Percentiles rank a stretch among this genome's conserved stretches.
Evolutionary conservation across 495 filamentous ascomycete species (phyloP).

Genomic region (Rostrohypoxylon terebratum): DNA sequence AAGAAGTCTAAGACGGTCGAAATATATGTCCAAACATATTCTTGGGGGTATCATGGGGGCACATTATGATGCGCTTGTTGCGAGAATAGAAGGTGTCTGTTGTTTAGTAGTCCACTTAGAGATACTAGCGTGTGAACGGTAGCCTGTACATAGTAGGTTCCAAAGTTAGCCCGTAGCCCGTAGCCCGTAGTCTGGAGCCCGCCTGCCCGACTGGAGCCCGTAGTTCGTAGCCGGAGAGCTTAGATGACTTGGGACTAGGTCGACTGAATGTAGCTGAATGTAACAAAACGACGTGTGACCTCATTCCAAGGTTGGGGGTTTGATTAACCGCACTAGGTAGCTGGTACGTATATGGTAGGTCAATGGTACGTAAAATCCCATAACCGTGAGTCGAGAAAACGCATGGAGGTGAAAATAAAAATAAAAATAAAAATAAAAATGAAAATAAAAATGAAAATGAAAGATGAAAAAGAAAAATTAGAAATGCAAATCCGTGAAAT

Average conservation of each 20-base stretch:
- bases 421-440: too few species aligned
- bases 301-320: constrained; percentile 22
- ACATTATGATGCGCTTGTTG: constrained; percentile 8
- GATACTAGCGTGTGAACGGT: neutral
- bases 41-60: constrained; percentile 4
- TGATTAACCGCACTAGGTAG: constrained; percentile 37
- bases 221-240: neutral
- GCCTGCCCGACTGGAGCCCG: too few species aligned
- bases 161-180: too few species aligned
- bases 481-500: neutral
- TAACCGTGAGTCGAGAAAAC: neutral
- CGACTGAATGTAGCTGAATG: neutral
- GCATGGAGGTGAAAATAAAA: neutral
- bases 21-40: too few species aligned
- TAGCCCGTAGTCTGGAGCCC: too few species aligned
- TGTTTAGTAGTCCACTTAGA: neutral
- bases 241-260: constrained; percentile 3
- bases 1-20: neutral
- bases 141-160: too few species aligned
- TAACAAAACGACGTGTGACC: constrained; percentile 30
- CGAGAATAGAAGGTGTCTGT: constrained; percentile 5
- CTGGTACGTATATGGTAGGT: constrained; percentile 35
- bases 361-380: neutral
- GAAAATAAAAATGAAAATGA: neutral
- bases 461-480: neutral